Evolutionary conservation across 2,329 filamentous ascomycete genomes (phyloP).

Genomic region (Berkeleyomyces basicola): DNA sequence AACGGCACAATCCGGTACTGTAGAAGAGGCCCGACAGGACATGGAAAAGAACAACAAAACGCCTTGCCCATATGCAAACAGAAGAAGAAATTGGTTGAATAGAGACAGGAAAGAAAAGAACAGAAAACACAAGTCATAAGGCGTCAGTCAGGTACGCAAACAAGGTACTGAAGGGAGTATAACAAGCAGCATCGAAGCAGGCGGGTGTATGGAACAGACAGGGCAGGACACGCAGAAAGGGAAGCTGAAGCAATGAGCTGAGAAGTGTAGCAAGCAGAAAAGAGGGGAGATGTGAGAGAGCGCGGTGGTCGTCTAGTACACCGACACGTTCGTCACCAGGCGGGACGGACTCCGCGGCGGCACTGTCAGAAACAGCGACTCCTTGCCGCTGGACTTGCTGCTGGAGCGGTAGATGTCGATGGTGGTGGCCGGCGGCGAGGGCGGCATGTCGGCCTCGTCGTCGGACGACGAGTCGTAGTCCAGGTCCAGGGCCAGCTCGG

Average conservation of each 20-base stretch:
- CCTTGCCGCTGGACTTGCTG: constrained; percentile 1
- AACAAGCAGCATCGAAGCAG: constrained; percentile 1
- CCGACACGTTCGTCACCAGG: constrained; percentile 22
- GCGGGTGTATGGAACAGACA: background rate
- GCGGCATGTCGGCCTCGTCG: constrained; percentile 56
- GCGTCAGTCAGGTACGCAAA: background rate
- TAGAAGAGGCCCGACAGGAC: too few relatives aligned
- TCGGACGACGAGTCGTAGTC: constrained; percentile 54
- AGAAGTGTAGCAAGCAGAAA: background rate
- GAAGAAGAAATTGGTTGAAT: too few relatives aligned
- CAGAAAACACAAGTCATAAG: background rate
- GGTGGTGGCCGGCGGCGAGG: constrained; percentile 43
- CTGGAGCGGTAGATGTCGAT: constrained; percentile 6
- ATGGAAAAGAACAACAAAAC: background rate
- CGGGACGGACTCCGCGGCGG: constrained; percentile 33
- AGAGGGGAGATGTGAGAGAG: background rate
- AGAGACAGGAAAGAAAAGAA: background rate
- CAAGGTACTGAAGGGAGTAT: background rate
- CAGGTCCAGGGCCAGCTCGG: constrained; percentile 53
- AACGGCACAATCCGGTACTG: too few relatives aligned
- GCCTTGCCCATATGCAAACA: too few relatives aligned
- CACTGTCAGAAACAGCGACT: constrained; percentile 18
- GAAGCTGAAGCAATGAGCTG: background rate
- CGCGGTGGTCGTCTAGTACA: background rate
- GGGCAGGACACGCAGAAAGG: background rate